Conservation (phyloP, 2,329 filamentous ascomycete genomes). For the Monilinia fructigena region DNA sequence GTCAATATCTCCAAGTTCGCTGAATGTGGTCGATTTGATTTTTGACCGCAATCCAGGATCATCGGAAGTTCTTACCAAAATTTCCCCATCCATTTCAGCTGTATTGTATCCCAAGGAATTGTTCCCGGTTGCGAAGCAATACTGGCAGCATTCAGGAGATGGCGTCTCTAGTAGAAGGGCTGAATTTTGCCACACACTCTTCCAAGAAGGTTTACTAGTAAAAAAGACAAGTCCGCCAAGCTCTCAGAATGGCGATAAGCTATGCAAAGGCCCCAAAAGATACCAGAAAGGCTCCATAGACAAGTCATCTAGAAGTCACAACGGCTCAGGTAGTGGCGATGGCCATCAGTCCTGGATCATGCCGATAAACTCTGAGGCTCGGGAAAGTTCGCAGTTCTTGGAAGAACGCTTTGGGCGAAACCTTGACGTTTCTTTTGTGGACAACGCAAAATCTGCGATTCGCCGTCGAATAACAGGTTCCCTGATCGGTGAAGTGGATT, state of each 20-base stretch:
- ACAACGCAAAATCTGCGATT: constrained; percentile 82
- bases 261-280: constrained; percentile 69
- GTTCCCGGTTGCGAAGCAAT: constrained; percentile 79
- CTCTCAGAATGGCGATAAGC: constrained; percentile 33
- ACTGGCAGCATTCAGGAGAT: constrained; percentile 96
- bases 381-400: constrained; percentile 77
- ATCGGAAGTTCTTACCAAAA: constrained; percentile 51
- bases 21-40: constrained; percentile 61
- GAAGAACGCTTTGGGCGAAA: constrained; percentile 95
- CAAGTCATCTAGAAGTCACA: constrained; percentile 35
- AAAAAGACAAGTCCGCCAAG: constrained; percentile 43
- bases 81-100: constrained; percentile 62
- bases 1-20: constrained; percentile 48
- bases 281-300: constrained; percentile 67
- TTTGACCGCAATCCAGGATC: constrained; percentile 56
- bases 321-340: constrained; percentile 24
- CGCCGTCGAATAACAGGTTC: constrained; percentile 85
- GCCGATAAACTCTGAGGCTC: constrained; percentile 34
- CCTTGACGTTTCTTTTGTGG: constrained; percentile 73
- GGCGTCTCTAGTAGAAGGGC: constrained; percentile 87
- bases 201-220: constrained; percentile 66
- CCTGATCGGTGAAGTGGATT: constrained; percentile 68
- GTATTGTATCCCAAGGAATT: constrained; percentile 68
- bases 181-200: constrained; percentile 79
- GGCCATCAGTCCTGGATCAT: neutral